phyloP scores from a whole-genome alignment of 345 rosid species.

The Populus nigra region DNA sequence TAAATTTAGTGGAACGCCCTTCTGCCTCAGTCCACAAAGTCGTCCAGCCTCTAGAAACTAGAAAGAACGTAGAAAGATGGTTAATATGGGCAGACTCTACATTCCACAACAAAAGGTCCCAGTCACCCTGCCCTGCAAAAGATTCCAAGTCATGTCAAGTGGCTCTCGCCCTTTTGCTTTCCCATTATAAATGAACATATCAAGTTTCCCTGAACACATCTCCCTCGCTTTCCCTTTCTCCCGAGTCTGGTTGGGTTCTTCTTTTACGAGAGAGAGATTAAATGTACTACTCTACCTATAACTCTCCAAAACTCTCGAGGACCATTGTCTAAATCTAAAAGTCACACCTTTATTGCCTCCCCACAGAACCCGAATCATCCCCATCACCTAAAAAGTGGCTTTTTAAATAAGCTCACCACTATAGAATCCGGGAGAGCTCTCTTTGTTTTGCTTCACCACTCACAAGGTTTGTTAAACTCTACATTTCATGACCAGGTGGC shows the following conservation, averaged over 20 bases:
- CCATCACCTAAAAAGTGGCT: background rate
- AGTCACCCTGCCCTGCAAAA: background rate
- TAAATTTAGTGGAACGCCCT: too few relatives aligned
- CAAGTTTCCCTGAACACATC: background rate
- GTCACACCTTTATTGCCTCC: background rate
- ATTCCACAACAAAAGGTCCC: background rate
- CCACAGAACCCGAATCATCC: background rate
- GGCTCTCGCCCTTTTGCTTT: background rate
- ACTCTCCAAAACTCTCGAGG: background rate
- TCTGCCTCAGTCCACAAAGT: background rate
- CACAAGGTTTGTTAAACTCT: background rate
- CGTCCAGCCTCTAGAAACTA: background rate
- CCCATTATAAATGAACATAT: background rate
- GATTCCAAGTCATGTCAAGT: background rate
- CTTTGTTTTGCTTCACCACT: background rate
- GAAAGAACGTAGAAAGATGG: background rate
- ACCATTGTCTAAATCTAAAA: background rate
- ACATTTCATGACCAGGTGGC: background rate
- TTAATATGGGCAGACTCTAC: background rate
- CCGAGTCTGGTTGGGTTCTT: too few relatives aligned
- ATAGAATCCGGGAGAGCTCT: background rate
- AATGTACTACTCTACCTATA: too few relatives aligned
- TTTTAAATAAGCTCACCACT: background rate
- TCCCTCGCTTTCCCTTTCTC: background rate
- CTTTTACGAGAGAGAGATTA: too few relatives aligned